Evolutionary conservation across 2,329 filamentous ascomycete species (phyloP).

Genomic region (Hymenoscyphus fraxineus): DNA sequence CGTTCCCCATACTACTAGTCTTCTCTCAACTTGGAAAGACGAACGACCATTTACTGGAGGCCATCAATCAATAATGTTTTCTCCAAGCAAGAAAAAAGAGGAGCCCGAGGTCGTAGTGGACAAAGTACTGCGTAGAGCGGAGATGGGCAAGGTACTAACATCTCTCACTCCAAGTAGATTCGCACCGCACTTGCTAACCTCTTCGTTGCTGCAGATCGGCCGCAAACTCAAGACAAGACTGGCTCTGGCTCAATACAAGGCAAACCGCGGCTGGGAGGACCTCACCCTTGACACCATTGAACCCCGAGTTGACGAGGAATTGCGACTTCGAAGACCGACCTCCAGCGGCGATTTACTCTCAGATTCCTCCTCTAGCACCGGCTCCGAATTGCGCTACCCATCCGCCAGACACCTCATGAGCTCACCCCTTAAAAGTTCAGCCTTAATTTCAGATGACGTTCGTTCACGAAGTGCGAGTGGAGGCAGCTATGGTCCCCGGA

Average conservation of each 20-base stretch:
- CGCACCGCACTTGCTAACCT: slow-evolving; percentile 26
- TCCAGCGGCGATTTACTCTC: slow-evolving; percentile 71
- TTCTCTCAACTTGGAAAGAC: not conserved
- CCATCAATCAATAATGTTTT: slow-evolving; percentile 46
- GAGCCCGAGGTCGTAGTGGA: slow-evolving; percentile 61
- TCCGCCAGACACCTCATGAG: slow-evolving; percentile 57
- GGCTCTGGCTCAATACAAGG: slow-evolving; percentile 94
- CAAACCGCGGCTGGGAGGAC: slow-evolving; percentile 92
- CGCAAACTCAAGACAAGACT: slow-evolving; percentile 89
- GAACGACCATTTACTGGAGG: not conserved
- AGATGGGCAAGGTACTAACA: slow-evolving; percentile 65
- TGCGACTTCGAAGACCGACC: slow-evolving; percentile 60
- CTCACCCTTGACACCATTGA: slow-evolving; percentile 82
- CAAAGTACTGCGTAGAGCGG: slow-evolving; percentile 67
- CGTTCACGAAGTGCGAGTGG: slow-evolving; percentile 54
- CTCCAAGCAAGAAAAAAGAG: slow-evolving; percentile 56
- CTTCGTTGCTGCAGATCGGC: slow-evolving; percentile 66
- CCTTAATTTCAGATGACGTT: slow-evolving; percentile 77
- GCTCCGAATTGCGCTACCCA: slow-evolving; percentile 72
- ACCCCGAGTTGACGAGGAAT: slow-evolving; percentile 74
- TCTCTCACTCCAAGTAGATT: slow-evolving; percentile 13
- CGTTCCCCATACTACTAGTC: not conserved
- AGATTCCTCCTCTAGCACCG: slow-evolving; percentile 74
- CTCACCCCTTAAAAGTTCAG: slow-evolving; percentile 77
- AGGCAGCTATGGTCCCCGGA: slow-evolving; percentile 62